phyloP scores from a whole-genome alignment of 306 rosid genomes.

The Sesbania bispinosa region DNA sequence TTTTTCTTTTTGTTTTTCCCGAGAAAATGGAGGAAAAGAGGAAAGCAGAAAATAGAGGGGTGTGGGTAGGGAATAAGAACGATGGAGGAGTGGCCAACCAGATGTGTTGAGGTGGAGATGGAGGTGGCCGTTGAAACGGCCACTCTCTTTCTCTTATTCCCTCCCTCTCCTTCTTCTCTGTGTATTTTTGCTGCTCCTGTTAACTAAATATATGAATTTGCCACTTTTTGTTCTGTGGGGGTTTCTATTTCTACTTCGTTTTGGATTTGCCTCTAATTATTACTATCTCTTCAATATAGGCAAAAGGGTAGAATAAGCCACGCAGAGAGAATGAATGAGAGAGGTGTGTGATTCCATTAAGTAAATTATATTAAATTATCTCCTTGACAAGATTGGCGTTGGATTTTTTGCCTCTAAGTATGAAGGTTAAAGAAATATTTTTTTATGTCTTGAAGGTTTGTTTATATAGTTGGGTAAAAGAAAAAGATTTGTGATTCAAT shows the following conservation, averaged over 20 bases:
- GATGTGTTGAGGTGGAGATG: slow-evolving; percentile 17
- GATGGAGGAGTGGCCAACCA: slow-evolving; percentile 15
- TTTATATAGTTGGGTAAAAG: neutral
- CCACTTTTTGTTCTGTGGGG: neutral
- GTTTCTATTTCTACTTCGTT: neutral
- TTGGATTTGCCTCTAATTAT: neutral
- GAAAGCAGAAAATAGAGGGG: neutral
- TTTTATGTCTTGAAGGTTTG: too few relatives aligned
- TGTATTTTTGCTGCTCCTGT: slow-evolving; percentile 2
- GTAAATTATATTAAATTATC: neutral
- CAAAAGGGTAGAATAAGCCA: too few relatives aligned
- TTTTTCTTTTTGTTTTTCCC: neutral
- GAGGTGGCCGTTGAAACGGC: slow-evolving; percentile 28
- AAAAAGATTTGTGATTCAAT: neutral
- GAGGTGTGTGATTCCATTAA: too few relatives aligned
- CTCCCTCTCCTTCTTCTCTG: neutral
- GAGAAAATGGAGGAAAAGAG: slow-evolving; percentile 27
- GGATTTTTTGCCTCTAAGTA: neutral
- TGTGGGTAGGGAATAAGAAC: neutral
- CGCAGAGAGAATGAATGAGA: neutral
- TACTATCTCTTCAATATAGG: too few relatives aligned
- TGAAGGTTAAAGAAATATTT: neutral
- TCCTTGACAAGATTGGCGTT: neutral
- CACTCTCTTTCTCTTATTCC: neutral
- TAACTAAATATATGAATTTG: slow-evolving; percentile 20